Evolutionary conservation across 2,329 filamentous ascomycete genomes (phyloP).

Genomic region (Falciphora oryzae): DNA sequence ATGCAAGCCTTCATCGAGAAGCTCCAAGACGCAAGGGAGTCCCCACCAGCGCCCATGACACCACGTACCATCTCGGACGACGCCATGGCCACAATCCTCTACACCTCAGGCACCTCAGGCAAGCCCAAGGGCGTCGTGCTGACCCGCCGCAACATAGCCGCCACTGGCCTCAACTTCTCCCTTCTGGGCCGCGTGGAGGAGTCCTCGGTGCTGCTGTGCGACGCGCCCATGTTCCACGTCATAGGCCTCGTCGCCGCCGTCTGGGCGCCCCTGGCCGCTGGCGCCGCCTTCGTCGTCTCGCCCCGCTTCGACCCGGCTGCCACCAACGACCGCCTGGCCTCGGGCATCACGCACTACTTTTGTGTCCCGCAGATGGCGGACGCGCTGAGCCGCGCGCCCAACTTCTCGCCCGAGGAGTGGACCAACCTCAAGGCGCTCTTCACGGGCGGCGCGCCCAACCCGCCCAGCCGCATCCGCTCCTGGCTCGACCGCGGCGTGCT

Average conservation of each 20-base stretch:
- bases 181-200: conserved; percentile 2
- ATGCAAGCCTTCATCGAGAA: background rate
- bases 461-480: conserved; percentile 2
- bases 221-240: conserved; percentile 14
- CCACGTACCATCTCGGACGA: background rate
- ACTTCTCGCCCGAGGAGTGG: conserved; percentile 9
- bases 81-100: conserved; percentile 6
- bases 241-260: conserved; percentile 11
- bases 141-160: conserved; percentile 8
- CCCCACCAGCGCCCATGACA: background rate
- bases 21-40: background rate
- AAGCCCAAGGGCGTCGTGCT: conserved; percentile 11
- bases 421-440: conserved; percentile 10
- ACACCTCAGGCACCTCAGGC: conserved; percentile 12
- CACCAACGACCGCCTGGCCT: conserved; percentile 10
- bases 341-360: conserved; percentile 12
- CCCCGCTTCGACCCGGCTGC: conserved; percentile 11
- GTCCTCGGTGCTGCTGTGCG: conserved; percentile 10
- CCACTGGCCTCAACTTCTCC: conserved; percentile 10
- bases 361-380: conserved; percentile 14
- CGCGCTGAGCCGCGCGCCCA: conserved; percentile 5
- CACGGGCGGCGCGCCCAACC: conserved; percentile 13
- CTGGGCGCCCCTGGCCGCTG: conserved; percentile 8
- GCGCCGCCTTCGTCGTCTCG: conserved; percentile 11
- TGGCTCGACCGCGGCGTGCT: conserved; percentile 12